Evolutionary conservation across 805 yeast genomes (phyloP).

Genomic region (Metschnikowia noctiluminum): DNA sequence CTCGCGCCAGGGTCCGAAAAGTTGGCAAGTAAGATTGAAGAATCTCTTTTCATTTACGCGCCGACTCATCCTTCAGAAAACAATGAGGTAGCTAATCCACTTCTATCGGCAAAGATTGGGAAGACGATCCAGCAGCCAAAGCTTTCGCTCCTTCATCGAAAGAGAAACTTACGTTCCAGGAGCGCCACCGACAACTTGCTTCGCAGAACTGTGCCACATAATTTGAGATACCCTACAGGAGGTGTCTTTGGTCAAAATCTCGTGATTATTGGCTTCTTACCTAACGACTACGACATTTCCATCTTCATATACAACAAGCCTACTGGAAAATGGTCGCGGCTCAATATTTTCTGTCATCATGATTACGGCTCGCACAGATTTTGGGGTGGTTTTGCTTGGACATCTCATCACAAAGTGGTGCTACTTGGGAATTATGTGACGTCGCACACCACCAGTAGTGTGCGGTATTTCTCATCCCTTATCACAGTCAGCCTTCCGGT

Average conservation of each 20-base stretch:
- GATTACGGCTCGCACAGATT: slow-evolving; percentile 54
- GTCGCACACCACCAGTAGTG: slow-evolving; percentile 42
- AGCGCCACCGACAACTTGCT: slow-evolving; percentile 3
- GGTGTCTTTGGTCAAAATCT: slow-evolving; percentile 66
- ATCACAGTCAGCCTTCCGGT: slow-evolving; percentile 54
- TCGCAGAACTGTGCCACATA: slow-evolving; percentile 39
- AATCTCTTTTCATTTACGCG: slow-evolving; percentile 33
- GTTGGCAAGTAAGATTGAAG: slow-evolving; percentile 12
- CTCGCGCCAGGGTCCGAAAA: background rate
- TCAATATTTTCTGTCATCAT: slow-evolving; percentile 52
- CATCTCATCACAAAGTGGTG: slow-evolving; percentile 69
- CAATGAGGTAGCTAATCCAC: slow-evolving; percentile 25
- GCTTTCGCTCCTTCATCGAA: slow-evolving; percentile 30
- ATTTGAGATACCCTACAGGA: slow-evolving; percentile 54
- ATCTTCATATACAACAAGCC: slow-evolving; percentile 50
- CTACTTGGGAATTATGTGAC: slow-evolving; percentile 55
- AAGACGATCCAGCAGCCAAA: slow-evolving; percentile 31
- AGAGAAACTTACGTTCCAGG: slow-evolving; percentile 9
- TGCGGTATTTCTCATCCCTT: slow-evolving; percentile 46
- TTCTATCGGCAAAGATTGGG: slow-evolving; percentile 34
- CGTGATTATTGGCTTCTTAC: slow-evolving; percentile 57
- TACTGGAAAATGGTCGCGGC: slow-evolving; percentile 60
- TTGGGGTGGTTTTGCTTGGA: slow-evolving; percentile 72
- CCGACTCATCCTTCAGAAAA: slow-evolving; percentile 21
- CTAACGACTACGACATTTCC: slow-evolving; percentile 45